These are phyloP conservation scores for Rhizopus sp. DNA, from an alignment of 371 early-diverging fungal species.

Conservation along the genomic window DNA sequence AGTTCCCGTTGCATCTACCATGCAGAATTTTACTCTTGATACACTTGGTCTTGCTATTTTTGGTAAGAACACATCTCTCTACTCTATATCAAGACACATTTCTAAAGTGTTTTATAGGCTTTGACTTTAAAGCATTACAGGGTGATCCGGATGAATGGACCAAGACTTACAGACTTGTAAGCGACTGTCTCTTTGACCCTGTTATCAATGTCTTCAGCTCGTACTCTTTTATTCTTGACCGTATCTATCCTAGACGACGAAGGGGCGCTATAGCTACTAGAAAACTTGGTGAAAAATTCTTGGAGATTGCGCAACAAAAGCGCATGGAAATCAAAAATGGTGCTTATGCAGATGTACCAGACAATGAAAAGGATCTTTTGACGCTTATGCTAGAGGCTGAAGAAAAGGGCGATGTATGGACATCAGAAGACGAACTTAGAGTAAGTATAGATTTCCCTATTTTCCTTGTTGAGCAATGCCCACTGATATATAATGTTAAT, in stretches of 20 bases:
- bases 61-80: slow-evolving; percentile 14
- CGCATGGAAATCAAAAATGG: background rate
- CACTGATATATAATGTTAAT: background rate
- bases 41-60: slow-evolving; percentile 38
- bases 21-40: slow-evolving; percentile 37
- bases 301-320: background rate
- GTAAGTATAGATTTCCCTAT: background rate
- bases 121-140: slow-evolving; percentile 28
- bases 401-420: background rate
- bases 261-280: background rate
- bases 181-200: slow-evolving; percentile 13
- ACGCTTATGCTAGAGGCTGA: slow-evolving; percentile 43
- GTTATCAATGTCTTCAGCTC: slow-evolving; percentile 24
- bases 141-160: slow-evolving; percentile 24
- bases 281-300: background rate
- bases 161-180: slow-evolving; percentile 12
- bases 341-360: slow-evolving; percentile 3
- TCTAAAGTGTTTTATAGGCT: slow-evolving; percentile 11
- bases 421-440: slow-evolving; percentile 4
- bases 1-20: slow-evolving; percentile 9
- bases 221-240: slow-evolving; percentile 16
- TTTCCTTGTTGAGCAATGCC: background rate
- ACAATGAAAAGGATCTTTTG: slow-evolving; percentile 47
- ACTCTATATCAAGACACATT: too few relatives aligned
- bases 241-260: background rate